Conservation (phyloP, 441 rosid species). For the Erodium trifolium region DNA sequence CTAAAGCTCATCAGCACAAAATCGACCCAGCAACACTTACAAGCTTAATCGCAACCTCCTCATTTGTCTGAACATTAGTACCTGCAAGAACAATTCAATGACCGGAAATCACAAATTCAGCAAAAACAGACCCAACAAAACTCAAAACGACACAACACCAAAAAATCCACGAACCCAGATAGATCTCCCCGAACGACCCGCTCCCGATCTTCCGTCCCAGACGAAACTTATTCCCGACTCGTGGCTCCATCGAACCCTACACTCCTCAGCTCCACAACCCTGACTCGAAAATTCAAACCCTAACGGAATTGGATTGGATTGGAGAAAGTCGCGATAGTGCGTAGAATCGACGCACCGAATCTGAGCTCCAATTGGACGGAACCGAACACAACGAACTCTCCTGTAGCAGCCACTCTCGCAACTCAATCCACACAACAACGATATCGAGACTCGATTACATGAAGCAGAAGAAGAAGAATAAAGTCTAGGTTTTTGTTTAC, state of each 20-base stretch:
- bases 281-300: not conserved
- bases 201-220: slow-evolving; percentile 63
- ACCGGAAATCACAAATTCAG: not conserved
- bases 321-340: not conserved
- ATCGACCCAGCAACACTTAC: slow-evolving; percentile 3
- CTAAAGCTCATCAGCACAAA: not conserved
- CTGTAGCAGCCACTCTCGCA: not conserved
- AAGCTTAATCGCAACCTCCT: slow-evolving; percentile 6
- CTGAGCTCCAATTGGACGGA: not conserved
- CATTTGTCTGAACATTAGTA: slow-evolving; percentile 3
- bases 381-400: not conserved
- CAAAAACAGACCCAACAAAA: not conserved
- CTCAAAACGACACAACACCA: not conserved
- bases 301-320: not conserved
- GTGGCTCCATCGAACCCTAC: not conserved
- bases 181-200: slow-evolving; percentile 98
- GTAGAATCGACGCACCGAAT: slow-evolving; percentile 5
- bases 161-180: slow-evolving; percentile 50
- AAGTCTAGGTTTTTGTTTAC: too few species aligned
- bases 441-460: not conserved
- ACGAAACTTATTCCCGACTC: slow-evolving; percentile 4
- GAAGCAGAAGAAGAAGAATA: too few species aligned
- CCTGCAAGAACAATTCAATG: not conserved
- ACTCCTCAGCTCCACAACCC: not conserved
- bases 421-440: not conserved